Evolutionary conservation across 2,329 filamentous ascomycete genomes (phyloP).

Genomic region (Pseudogymnoascus sp.): DNA sequence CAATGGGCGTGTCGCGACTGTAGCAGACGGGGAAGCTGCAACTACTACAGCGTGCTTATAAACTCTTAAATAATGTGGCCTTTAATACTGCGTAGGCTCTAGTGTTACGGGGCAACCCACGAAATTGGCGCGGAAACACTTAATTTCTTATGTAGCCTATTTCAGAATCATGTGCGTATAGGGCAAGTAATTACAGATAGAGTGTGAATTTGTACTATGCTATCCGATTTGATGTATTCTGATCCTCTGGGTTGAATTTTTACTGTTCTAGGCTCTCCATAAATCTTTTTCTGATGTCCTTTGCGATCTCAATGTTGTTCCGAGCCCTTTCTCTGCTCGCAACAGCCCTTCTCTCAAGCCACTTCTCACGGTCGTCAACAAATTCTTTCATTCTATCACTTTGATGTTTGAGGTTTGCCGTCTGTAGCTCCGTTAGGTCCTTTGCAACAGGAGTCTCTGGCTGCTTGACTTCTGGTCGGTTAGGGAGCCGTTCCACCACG

Average conservation of each 20-base stretch:
- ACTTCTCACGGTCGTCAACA: constrained; percentile 20
- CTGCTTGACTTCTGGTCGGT: constrained; percentile 11
- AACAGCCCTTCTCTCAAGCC: constrained; percentile 20
- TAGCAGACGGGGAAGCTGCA: background rate
- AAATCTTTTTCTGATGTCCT: constrained; percentile 14
- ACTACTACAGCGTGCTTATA: background rate
- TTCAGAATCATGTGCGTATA: background rate
- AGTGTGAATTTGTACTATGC: background rate
- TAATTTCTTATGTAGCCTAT: background rate
- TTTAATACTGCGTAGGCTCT: no score
- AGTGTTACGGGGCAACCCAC: no score
- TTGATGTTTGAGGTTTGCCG: constrained; percentile 15
- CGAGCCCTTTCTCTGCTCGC: constrained; percentile 16
- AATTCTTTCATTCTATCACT: constrained; percentile 19
- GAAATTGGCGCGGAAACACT: no score
- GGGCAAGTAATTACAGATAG: background rate
- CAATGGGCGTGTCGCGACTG: background rate
- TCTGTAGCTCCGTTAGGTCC: background rate
- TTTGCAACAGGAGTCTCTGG: constrained; percentile 11
- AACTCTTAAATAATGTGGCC: no score
- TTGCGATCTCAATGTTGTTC: constrained; percentile 14
- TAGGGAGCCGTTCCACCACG: constrained; percentile 19
- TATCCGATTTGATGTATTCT: background rate
- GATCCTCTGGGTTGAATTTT: background rate
- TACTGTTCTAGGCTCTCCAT: background rate